Evolutionary conservation across 495 filamentous ascomycete genomes (phyloP), one percentile per base, ranked within the genome.

Genomic region (Pyrenopolyporus hunteri): DNA sequence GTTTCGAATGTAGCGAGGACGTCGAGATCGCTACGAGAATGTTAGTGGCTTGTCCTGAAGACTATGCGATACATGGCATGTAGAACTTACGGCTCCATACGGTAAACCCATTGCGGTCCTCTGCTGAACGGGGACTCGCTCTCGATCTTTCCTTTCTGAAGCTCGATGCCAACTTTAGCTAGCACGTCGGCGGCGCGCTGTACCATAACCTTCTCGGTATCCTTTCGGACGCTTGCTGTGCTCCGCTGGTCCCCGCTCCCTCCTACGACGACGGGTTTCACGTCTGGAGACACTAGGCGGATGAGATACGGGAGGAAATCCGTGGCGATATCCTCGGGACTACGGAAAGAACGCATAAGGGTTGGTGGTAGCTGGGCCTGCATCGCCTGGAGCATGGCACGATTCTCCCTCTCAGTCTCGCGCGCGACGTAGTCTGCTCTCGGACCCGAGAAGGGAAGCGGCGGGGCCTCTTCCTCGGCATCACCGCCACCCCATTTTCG

Each of bases 221-320:
- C 91, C 65, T 89, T 90, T 33, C 94, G 85, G 4, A 98, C 92
- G 67, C 87, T 92, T 6, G 93, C 93, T 33, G 87, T 88, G 9
- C 76, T 78, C 39, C 81, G 79, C 23, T 85, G 81, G 36, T 83
- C 80, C 13, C 83, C 87, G 65, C 81, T 87, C 28, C 88, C 88
- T 20, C 89, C 86, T 3, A 98, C 84, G 40, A 97, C 82, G n/a
- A 97, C 89, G 0, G 95, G 94, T 61, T 92, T 97, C 46, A 98
- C 84, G 42, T 92, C 87, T 1, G 94, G 94, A 1, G 92, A 87
- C 14, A 98, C 76, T 68, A 98, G 88, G 33, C 86, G 85, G 40
- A 89, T 76, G 1, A 97, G 79, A 70, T 90, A 91, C 1, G 94
- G 94, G 4, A 97, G 68, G 25, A 98, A 84, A 43, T 96, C 93